These are phyloP conservation scores for Claviceps paspali DNA, from an alignment of 2,329 filamentous ascomycete genomes.

Conservation along the genomic window DNA sequence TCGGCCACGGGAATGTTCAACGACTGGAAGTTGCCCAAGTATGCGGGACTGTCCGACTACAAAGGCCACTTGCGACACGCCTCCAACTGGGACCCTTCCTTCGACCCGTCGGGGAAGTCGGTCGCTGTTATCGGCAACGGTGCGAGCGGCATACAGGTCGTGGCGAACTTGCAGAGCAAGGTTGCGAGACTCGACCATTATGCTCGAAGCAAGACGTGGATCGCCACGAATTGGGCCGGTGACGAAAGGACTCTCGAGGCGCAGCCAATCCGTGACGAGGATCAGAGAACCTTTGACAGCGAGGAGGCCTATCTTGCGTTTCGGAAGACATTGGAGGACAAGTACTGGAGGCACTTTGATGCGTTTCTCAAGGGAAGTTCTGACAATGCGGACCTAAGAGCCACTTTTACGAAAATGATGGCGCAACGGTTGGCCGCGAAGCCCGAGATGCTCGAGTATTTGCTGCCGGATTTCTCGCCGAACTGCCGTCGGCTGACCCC, in stretches of 20 bases:
- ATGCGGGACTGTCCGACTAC: conserved; percentile 39
- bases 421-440: conserved; percentile 34
- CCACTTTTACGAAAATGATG: conserved; percentile 34
- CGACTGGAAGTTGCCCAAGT: conserved; percentile 46
- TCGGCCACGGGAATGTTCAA: conserved; percentile 53
- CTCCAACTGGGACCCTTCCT: conserved; percentile 40
- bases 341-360: conserved; percentile 45
- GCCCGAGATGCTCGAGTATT: conserved; percentile 36
- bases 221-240: conserved; percentile 45
- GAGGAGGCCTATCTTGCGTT: conserved; percentile 45
- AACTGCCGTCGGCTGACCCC: conserved; percentile 51
- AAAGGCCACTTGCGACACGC: conserved; percentile 43
- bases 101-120: conserved; percentile 31
- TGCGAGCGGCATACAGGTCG: conserved; percentile 42
- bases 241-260: conserved; percentile 38
- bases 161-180: conserved; percentile 33
- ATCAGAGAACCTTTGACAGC: conserved; percentile 43
- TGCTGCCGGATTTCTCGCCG: conserved; percentile 48
- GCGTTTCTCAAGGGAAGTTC: conserved; percentile 37
- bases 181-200: conserved; percentile 46
- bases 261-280: conserved; percentile 37
- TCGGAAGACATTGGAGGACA: conserved; percentile 40
- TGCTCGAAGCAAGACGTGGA: conserved; percentile 50
- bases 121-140: conserved; percentile 50
- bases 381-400: conserved; percentile 30